Evolutionary conservation across 192 early-diverging fungal genomes (phyloP).

Genomic region (Rhizophlyctis rosea): DNA sequence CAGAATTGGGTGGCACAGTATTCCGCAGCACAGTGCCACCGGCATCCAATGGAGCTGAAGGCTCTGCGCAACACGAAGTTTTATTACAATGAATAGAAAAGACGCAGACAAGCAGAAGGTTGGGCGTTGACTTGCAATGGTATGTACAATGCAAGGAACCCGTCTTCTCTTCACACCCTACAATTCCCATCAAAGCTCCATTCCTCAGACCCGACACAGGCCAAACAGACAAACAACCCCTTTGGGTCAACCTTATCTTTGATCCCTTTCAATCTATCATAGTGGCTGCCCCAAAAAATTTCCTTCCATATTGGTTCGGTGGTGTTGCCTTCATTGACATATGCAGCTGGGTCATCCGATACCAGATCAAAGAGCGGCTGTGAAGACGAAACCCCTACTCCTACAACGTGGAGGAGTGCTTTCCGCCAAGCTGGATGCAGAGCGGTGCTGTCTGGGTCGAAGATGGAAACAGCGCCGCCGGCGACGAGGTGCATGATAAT

Average conservation of each 20-base stretch:
- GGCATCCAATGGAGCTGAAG: no score
- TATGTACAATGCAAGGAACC: no score
- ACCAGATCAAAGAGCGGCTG: no score
- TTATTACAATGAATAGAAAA: no score
- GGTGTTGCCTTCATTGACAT: slow-evolving; percentile 47
- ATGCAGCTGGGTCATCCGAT: no score
- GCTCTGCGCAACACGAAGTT: no score
- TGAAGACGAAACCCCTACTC: no score
- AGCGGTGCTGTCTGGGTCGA: slow-evolving; percentile 5
- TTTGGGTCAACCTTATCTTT: slow-evolving; percentile 45
- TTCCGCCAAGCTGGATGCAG: slow-evolving; percentile 37
- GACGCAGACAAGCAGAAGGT: no score
- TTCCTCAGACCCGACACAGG: slow-evolving; percentile 41
- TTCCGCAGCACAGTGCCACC: no score
- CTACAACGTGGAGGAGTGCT: slow-evolving; percentile 19
- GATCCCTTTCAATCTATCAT: slow-evolving; percentile 34
- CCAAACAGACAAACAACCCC: slow-evolving; percentile 40
- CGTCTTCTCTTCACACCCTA: no score
- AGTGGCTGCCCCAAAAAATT: slow-evolving; percentile 48
- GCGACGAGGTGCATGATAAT: slow-evolving; percentile 10
- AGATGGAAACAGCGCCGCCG: not conserved
- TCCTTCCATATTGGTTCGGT: slow-evolving; percentile 41
- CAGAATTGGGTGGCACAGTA: no score
- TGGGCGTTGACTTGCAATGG: no score
- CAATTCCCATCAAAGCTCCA: slow-evolving; percentile 23